Evolutionary conservation across 768 basidiomycete genomes (phyloP), one percentile per base, ranked within the genome.

Genomic region (Mycena belliarum): DNA sequence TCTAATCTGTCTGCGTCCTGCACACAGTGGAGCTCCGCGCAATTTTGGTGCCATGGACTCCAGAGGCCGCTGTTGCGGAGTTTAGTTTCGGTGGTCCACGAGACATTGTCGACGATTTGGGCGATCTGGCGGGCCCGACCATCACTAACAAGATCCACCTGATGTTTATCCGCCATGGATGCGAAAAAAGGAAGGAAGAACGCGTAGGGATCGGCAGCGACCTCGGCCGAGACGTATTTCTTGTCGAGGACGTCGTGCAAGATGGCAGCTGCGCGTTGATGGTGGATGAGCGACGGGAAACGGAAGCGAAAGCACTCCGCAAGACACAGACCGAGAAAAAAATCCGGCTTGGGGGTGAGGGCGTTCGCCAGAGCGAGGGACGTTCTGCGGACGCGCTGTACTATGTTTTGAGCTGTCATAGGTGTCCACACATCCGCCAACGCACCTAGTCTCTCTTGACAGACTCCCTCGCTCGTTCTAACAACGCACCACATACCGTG

Each of bases 191-290:
- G 75, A 20, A 63, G 38, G 55, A 73, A 75, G 18, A 49, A 52
- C 10, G 26, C 48, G 46, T 51, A 51, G 2, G 56, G 56, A 16
- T 57, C 83, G 18, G 80, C 75, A 14, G 83, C 81, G 64, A 82
- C 71, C 52, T 76, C 77, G 14, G 77, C 70, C 2, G 85, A 74
- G 18, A 87, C 85, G 66, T 93, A 92, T 76, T 93, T 93, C 75
- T 89, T 91, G 80, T 93, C 91, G 32, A 91, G 75, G 40, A 94
- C 80, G 70, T 96, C 93, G 66, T 95, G 94, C 43, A 95, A 82
- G 37, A 96, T 81, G n/a, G 94, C 89, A 28, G 89, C 88, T 82
- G 59, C 4, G 42, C 18, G 35, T 14, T 24, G 28, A 14, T 14
- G 15, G 16, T 52, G 66, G 45, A 68, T 65, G 24, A 76, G 57